Conservation (phyloP, 2,329 filamentous ascomycete species). For the Fusarium musae region DNA sequence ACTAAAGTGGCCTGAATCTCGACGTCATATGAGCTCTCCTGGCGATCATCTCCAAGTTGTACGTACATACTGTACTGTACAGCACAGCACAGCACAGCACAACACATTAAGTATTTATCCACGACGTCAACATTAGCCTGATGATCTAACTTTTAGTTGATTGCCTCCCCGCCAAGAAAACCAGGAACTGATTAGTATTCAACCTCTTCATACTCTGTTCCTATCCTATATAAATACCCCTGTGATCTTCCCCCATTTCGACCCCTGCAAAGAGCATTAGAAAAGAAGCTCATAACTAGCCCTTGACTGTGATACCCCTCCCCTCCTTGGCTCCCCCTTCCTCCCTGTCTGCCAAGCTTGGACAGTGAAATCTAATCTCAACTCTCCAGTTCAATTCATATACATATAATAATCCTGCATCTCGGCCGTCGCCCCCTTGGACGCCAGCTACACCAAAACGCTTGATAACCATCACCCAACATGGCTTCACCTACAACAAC, state of each 20-base stretch:
- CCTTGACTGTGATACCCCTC: slow-evolving; percentile 32
- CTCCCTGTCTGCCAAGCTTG: slow-evolving; percentile 36
- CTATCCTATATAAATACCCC: neutral
- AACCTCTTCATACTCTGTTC: neutral
- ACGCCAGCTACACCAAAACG: neutral
- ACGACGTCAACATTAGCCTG: slow-evolving; percentile 33
- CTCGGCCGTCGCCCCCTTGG: neutral
- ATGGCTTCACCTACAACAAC: slow-evolving; percentile 49
- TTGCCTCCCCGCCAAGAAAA: neutral
- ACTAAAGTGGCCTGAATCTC: slow-evolving; percentile 1
- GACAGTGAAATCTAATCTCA: slow-evolving; percentile 29
- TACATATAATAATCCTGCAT: slow-evolving; percentile 9
- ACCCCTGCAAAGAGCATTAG: slow-evolving; percentile 6
- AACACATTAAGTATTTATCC: slow-evolving; percentile 4
- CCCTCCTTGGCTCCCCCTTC: slow-evolving; percentile 31
- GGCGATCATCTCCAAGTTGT: slow-evolving; percentile 13
- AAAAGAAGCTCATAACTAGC: slow-evolving; percentile 32
- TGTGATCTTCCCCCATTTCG: slow-evolving; percentile 1
- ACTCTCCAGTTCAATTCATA: neutral
- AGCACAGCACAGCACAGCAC: neutral
- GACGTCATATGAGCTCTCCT: slow-evolving; percentile 35
- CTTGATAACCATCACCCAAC: slow-evolving; percentile 1
- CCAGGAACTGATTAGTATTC: neutral
- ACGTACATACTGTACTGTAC: neutral
- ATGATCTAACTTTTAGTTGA: slow-evolving; percentile 9